phyloP scores from a whole-genome alignment of 768 basidiomycete genomes.

The Lentinula edodes region DNA sequence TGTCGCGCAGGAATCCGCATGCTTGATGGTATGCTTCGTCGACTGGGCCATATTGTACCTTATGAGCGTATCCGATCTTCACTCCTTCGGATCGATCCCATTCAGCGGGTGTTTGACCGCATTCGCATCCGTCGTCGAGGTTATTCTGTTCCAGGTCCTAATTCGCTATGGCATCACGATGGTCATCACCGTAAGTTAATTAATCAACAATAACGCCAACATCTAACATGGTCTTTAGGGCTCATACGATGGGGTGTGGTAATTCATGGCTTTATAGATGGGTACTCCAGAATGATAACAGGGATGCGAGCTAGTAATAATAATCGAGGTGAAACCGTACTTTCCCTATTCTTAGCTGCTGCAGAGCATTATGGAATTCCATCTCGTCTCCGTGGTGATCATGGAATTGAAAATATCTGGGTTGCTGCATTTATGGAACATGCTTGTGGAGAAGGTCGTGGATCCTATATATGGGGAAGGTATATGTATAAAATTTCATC shows the following conservation, averaged over 20 bases:
- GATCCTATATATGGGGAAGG: conserved; percentile 32
- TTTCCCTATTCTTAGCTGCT: conserved; percentile 22
- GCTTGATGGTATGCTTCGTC: too few species aligned
- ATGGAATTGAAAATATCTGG: conserved; percentile 31
- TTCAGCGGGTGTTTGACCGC: too few species aligned
- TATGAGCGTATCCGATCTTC: too few species aligned
- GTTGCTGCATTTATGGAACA: conserved; percentile 27
- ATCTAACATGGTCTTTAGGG: too few species aligned
- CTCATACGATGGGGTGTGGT: conserved; percentile 21
- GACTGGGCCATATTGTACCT: too few species aligned
- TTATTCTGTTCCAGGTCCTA: too few species aligned
- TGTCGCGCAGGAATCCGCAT: too few species aligned
- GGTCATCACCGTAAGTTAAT: too few species aligned
- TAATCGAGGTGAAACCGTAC: conserved; percentile 31
- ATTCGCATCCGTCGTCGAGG: too few species aligned
- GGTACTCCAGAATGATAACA: conserved; percentile 22
- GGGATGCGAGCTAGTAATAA: conserved; percentile 30
- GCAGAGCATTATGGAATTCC: conserved; percentile 3
- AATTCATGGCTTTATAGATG: conserved; percentile 12
- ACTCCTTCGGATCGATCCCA: too few species aligned
- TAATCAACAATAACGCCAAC: too few species aligned
- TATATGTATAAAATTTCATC: conserved; percentile 7
- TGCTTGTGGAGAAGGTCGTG: conserved; percentile 10
- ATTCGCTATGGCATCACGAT: too few species aligned
- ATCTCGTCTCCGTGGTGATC: conserved; percentile 24